phyloP scores from a whole-genome alignment of 345 rosid genomes.

The Ailanthus altissimus region DNA sequence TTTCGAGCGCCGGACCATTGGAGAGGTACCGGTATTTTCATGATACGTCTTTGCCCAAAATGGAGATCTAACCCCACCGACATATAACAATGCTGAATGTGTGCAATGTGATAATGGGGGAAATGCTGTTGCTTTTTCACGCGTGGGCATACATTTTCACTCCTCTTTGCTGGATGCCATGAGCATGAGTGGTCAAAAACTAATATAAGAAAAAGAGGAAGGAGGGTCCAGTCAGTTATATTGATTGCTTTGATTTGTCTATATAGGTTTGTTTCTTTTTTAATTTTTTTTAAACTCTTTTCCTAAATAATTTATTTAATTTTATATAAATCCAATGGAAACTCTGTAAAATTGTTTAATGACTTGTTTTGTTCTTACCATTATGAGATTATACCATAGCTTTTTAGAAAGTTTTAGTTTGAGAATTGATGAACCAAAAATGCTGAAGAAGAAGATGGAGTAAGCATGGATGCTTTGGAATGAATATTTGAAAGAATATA shows the following conservation, averaged over 20 bases:
- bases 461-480: not conserved
- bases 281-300: not conserved
- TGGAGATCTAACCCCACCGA: not conserved
- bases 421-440: not conserved
- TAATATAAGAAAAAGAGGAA: not conserved
- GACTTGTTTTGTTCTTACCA: not conserved
- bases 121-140: not conserved
- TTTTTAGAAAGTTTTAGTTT: not conserved
- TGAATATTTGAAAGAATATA: too few relatives aligned
- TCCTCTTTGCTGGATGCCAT: slow-evolving; percentile 15
- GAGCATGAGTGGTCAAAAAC: slow-evolving; percentile 10
- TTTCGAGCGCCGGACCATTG: slow-evolving; percentile 56
- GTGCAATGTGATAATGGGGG: slow-evolving; percentile 16
- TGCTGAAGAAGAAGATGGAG: not conserved
- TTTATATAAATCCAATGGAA: slow-evolving; percentile 2
- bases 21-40: slow-evolving; percentile 23
- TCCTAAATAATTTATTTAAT: slow-evolving; percentile 12
- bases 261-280: slow-evolving; percentile 14
- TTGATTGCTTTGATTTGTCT: slow-evolving; percentile 26
- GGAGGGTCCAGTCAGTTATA: slow-evolving; percentile 11
- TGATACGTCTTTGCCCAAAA: not conserved
- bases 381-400: not conserved
- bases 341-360: slow-evolving; percentile 18
- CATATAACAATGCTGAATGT: not conserved
- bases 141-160: slow-evolving; percentile 11